Conservation (phyloP, 2,329 filamentous ascomycete species). For the Colletotrichum endophyticum region DNA sequence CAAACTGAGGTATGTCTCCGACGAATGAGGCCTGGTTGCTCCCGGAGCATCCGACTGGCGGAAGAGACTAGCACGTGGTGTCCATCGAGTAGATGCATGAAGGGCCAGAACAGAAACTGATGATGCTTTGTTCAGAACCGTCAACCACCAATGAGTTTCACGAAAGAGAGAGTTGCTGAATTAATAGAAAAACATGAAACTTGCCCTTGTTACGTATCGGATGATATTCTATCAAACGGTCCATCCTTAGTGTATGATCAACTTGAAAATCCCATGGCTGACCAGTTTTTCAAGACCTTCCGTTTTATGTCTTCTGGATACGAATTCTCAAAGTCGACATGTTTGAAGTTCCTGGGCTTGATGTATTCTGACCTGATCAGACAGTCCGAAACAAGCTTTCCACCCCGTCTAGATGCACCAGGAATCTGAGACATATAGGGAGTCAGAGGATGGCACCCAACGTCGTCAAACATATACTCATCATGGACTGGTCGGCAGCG, state of each 20-base stretch:
- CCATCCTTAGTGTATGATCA: not conserved
- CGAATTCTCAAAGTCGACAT: constrained; percentile 34
- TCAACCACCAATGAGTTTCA: not conserved
- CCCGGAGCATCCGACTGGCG: not conserved
- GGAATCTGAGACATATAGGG: constrained; percentile 49
- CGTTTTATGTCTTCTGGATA: not conserved
- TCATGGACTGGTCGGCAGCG: constrained; percentile 48
- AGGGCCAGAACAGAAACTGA: not conserved
- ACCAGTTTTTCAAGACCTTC: not conserved
- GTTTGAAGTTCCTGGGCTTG: constrained; percentile 32
- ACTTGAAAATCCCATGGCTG: not conserved
- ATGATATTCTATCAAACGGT: not conserved
- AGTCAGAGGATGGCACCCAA: constrained; percentile 44
- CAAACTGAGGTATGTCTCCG: not conserved
- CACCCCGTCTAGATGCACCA: constrained; percentile 29
- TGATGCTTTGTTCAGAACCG: not conserved
- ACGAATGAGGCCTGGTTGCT: not conserved
- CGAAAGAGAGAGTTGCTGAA: not conserved
- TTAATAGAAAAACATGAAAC: not conserved
- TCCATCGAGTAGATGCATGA: not conserved
- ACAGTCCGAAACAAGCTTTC: constrained; percentile 51
- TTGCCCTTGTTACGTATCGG: not conserved
- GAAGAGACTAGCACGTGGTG: not conserved
- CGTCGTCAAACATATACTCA: constrained; percentile 48
- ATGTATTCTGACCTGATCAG: constrained; percentile 47